Percentiles rank a stretch among this genome's conserved stretches.
phyloP scores from a whole-genome alignment of 2,329 filamentous ascomycete genomes.

The Dothiorella sarmentorum region DNA sequence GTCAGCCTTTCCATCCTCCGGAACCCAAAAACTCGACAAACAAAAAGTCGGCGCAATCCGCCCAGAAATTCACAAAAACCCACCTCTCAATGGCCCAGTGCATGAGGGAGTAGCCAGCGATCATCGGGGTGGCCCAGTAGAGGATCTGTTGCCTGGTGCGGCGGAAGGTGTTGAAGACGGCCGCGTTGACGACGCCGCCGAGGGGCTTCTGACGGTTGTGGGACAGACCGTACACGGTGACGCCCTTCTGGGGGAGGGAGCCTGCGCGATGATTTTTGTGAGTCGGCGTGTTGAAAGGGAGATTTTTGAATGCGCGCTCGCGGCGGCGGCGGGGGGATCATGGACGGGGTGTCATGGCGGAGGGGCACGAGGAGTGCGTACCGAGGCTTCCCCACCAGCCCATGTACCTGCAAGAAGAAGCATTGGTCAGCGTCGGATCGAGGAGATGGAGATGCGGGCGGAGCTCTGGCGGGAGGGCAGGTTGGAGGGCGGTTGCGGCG shows the following conservation, averaged over 20 bases:
- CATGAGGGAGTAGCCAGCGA: conserved; percentile 77
- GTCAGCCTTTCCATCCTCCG: conserved; percentile 1
- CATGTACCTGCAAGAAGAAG: conserved; percentile 21
- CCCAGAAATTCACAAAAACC: conserved; percentile 37
- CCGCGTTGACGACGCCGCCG: conserved; percentile 71
- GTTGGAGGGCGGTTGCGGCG: neutral
- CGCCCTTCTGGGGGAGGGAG: conserved; percentile 53
- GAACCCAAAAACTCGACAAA: neutral
- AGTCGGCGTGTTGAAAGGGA: too few species aligned
- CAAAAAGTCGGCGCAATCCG: conserved; percentile 18
- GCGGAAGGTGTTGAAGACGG: conserved; percentile 94
- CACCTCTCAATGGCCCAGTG: conserved; percentile 91
- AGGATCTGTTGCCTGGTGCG: conserved; percentile 82
- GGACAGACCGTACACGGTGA: conserved; percentile 70
- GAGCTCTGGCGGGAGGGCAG: neutral
- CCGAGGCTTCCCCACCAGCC: conserved; percentile 23
- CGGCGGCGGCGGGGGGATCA: neutral
- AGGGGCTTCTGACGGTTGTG: conserved; percentile 87
- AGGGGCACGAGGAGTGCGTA: conserved; percentile 11
- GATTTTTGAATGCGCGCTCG: neutral
- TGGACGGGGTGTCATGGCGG: neutral
- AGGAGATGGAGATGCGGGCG: conserved; percentile 3
- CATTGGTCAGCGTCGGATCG: conserved; percentile 17
- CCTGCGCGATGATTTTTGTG: conserved; percentile 13
- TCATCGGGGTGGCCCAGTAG: conserved; percentile 77